Percentiles rank a stretch among this genome's conserved stretches.
phyloP scores from a whole-genome alignment of 192 early-diverging fungal genomes.

The Glomus cerebriforme region DNA sequence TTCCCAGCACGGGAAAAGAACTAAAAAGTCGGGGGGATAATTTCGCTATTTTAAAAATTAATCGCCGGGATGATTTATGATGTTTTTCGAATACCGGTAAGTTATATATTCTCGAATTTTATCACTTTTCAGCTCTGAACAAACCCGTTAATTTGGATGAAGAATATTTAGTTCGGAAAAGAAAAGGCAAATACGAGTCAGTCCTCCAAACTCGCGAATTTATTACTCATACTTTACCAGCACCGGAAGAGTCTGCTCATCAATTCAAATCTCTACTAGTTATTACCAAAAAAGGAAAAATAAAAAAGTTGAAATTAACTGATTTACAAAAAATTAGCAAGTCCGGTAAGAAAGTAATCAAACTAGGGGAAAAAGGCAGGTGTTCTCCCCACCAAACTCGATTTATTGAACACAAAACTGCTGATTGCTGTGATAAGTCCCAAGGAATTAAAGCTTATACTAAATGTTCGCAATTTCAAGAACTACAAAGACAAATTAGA shows the following conservation, averaged over 20 bases:
- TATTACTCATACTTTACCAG: background rate
- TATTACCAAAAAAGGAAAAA: conserved; percentile 23
- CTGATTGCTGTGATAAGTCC: conserved; percentile 4
- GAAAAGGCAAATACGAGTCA: background rate
- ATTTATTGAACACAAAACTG: conserved; percentile 7
- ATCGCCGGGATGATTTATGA: conserved; percentile 23
- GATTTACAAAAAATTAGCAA: conserved; percentile 16
- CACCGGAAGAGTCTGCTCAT: background rate
- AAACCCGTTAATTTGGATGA: conserved; percentile 21
- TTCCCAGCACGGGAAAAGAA: conserved; percentile 18
- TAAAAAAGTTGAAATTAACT: background rate
- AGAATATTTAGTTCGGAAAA: background rate
- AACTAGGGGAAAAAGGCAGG: background rate
- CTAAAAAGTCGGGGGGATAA: conserved; percentile 19
- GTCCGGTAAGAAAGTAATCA: conserved; percentile 13
- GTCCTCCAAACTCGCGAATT: background rate
- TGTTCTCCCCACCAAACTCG: conserved; percentile 17
- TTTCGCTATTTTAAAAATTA: background rate
- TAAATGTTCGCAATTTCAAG: background rate
- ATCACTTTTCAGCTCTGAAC: background rate
- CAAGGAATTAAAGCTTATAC: too few species aligned
- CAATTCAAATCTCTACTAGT: conserved; percentile 5
- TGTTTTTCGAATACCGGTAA: conserved; percentile 20
- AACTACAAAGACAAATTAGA: conserved; percentile 17
- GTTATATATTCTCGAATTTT: conserved; percentile 7